Conservation (phyloP, 2,329 filamentous ascomycete species). For the Trichoderma koningii region DNA sequence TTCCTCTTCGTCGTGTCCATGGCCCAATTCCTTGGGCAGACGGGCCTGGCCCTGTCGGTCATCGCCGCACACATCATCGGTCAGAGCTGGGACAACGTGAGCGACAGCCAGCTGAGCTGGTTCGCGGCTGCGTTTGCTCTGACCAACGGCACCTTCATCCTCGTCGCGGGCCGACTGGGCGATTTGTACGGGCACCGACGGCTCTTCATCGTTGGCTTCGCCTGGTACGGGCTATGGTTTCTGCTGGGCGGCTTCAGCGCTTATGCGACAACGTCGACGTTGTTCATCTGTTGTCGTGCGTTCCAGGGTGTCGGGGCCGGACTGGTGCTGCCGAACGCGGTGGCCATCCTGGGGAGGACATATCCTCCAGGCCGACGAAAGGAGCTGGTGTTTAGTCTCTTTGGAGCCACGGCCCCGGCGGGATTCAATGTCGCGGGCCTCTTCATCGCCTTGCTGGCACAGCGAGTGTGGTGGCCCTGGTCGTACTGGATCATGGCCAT, state of each 20-base stretch:
- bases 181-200: slow-evolving; percentile 55
- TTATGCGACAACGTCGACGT: slow-evolving; percentile 39
- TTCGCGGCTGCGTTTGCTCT: slow-evolving; percentile 16
- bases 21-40: slow-evolving; percentile 13
- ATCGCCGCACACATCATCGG: slow-evolving; percentile 18
- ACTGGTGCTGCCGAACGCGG: slow-evolving; percentile 57
- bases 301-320: slow-evolving; percentile 58
- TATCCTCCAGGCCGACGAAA: slow-evolving; percentile 46
- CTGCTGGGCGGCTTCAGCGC: slow-evolving; percentile 44
- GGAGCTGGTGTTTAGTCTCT: slow-evolving; percentile 40
- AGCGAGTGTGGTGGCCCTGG: slow-evolving; percentile 47
- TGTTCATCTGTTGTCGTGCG: slow-evolving; percentile 52
- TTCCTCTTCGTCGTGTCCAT: slow-evolving; percentile 22
- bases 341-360: slow-evolving; percentile 56
- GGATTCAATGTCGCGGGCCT: slow-evolving; percentile 39
- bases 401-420: slow-evolving; percentile 40
- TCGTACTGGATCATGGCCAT: slow-evolving; percentile 45
- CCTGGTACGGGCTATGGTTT: slow-evolving; percentile 54
- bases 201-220: slow-evolving; percentile 52
- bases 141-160: slow-evolving; percentile 51
- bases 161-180: slow-evolving; percentile 55
- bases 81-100: slow-evolving; percentile 13
- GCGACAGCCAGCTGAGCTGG: slow-evolving; percentile 16
- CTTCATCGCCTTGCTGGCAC: slow-evolving; percentile 30
- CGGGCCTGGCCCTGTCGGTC: slow-evolving; percentile 5